These are phyloP conservation scores for Penicillium goetzii DNA, from an alignment of 495 filamentous ascomycete species.

Conservation along the genomic window DNA sequence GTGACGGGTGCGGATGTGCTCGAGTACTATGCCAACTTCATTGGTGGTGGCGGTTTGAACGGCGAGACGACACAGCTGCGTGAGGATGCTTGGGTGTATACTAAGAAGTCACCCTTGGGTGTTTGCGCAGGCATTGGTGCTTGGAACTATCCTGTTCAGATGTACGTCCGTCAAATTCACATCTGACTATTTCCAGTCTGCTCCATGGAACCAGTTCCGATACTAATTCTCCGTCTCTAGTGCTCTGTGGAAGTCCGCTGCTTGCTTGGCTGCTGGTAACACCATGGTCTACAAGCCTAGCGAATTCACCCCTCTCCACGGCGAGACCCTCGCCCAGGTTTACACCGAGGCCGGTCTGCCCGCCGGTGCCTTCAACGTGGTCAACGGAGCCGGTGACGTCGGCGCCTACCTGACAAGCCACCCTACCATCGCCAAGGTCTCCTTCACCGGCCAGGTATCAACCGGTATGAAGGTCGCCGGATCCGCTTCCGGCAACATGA, in stretches of 20 bases:
- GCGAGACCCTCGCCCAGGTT: slow-evolving; percentile 67
- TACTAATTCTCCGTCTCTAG: slow-evolving; percentile 27
- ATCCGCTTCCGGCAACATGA: slow-evolving; percentile 72
- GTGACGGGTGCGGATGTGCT: slow-evolving; percentile 75
- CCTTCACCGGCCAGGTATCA: slow-evolving; percentile 79
- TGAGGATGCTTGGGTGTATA: slow-evolving; percentile 74
- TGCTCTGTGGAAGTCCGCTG: slow-evolving; percentile 83
- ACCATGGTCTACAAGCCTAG: slow-evolving; percentile 87
- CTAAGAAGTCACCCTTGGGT: slow-evolving; percentile 72
- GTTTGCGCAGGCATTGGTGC: slow-evolving; percentile 81
- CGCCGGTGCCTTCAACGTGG: slow-evolving; percentile 78
- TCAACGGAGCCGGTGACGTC: slow-evolving; percentile 73
- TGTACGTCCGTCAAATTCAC: slow-evolving; percentile 45
- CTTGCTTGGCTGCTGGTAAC: slow-evolving; percentile 81
- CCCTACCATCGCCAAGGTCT: slow-evolving; percentile 74
- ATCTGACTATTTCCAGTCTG: not conserved
- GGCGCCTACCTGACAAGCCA: slow-evolving; percentile 71
- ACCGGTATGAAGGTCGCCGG: slow-evolving; percentile 77
- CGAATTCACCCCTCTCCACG: slow-evolving; percentile 79
- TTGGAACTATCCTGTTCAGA: slow-evolving; percentile 88
- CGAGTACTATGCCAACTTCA: slow-evolving; percentile 75
- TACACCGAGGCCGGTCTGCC: slow-evolving; percentile 75
- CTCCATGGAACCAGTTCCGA: not conserved
- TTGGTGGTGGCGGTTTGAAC: slow-evolving; percentile 69
- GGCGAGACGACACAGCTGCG: slow-evolving; percentile 69